These are phyloP conservation scores for Roridomyces roridus DNA, from an alignment of 768 basidiomycete genomes.

Conservation along the genomic window DNA sequence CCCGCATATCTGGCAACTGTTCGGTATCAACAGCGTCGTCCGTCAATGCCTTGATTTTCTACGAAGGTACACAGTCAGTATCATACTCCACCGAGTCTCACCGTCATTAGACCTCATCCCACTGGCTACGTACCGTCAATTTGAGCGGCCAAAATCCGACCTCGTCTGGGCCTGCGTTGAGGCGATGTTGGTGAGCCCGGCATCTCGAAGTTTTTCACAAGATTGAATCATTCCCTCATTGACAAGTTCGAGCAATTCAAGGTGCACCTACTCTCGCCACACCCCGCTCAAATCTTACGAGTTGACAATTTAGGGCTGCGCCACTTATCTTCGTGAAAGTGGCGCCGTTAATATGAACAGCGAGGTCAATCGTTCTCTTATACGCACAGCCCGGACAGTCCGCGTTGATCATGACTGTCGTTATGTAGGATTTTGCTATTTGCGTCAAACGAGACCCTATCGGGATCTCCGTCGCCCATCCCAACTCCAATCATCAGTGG, in stretches of 20 bases:
- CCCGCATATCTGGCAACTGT: conserved; percentile 9
- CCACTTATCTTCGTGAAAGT: background rate
- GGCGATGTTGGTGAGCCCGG: background rate
- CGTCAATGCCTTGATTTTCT: background rate
- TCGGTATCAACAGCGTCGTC: background rate
- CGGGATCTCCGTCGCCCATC: background rate
- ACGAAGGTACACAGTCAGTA: background rate
- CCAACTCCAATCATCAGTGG: too few relatives aligned
- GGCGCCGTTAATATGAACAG: background rate
- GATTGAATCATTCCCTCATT: background rate
- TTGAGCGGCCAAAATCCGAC: conserved; percentile 1
- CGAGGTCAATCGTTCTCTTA: too few relatives aligned
- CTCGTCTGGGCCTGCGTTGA: conserved; percentile 4
- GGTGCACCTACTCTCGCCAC: background rate
- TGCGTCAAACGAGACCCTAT: background rate
- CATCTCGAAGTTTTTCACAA: background rate
- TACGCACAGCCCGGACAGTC: too few relatives aligned
- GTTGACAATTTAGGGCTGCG: background rate
- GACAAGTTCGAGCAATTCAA: conserved; percentile 4
- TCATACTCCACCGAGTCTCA: background rate
- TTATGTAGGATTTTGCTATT: too few relatives aligned
- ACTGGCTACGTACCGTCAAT: background rate
- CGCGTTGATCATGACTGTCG: too few relatives aligned
- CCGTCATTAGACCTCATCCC: conserved; percentile 1
- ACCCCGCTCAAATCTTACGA: background rate